Conservation (phyloP, 345 rosid genomes). For the Melaleuca alternifolia region DNA sequence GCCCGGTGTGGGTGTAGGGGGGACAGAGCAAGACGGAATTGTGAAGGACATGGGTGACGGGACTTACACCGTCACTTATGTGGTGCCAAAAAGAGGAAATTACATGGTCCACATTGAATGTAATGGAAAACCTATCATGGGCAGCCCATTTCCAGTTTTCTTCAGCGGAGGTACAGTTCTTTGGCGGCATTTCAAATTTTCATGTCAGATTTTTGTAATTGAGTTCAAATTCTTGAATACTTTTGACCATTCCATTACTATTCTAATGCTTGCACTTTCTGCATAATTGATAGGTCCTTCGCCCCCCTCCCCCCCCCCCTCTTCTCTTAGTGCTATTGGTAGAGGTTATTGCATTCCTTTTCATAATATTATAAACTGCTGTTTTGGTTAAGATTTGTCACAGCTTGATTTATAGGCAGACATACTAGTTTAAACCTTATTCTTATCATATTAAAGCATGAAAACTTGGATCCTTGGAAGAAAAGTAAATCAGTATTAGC, state of each 20-base stretch:
- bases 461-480: neutral
- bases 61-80: conserved; percentile 75
- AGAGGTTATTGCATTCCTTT: neutral
- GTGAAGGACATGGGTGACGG: conserved; percentile 97
- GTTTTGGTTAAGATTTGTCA: neutral
- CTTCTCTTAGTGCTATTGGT: neutral
- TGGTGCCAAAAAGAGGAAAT: conserved; percentile 95
- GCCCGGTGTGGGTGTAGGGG: conserved; percentile 94
- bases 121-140: conserved; percentile 80
- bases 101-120: conserved; percentile 90
- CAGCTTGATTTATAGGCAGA: neutral
- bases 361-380: neutral
- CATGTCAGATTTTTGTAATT: neutral
- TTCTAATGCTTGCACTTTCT: neutral
- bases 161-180: conserved; percentile 75
- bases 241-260: neutral
- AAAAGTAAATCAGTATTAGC: neutral
- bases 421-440: neutral
- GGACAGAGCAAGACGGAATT: conserved; percentile 79
- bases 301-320: too few species aligned
- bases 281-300: neutral
- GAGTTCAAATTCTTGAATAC: neutral
- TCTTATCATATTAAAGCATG: neutral
- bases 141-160: conserved; percentile 97
- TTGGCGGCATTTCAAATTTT: neutral